Evolutionary conservation across 192 early-diverging fungal genomes (phyloP).

Genomic region (Backusella macrospora): DNA sequence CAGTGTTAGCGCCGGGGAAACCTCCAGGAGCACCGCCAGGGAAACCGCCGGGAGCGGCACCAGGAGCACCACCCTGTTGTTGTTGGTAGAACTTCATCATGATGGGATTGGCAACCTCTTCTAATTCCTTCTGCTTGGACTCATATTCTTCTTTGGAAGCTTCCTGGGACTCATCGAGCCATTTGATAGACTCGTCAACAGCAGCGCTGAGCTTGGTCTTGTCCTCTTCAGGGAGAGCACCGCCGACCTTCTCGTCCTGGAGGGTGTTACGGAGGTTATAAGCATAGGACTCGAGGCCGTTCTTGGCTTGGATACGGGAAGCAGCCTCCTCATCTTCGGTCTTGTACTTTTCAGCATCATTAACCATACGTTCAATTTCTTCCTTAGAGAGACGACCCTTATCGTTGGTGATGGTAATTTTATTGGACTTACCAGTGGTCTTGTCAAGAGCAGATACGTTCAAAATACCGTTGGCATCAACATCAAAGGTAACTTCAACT

Average conservation of each 20-base stretch:
- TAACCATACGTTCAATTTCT: slow-evolving; percentile 96
- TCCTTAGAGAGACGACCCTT: slow-evolving; percentile 95
- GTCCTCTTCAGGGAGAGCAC: slow-evolving; percentile 82
- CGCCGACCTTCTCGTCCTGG: slow-evolving; percentile 82
- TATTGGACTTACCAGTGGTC: slow-evolving; percentile 92
- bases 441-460: slow-evolving; percentile 95
- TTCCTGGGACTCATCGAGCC: slow-evolving; percentile 89
- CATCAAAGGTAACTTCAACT: slow-evolving; percentile 96
- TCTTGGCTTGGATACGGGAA: slow-evolving; percentile 87
- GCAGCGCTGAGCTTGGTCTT: slow-evolving; percentile 93
- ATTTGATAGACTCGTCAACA: too few species aligned
- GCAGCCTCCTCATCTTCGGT: slow-evolving; percentile 96
- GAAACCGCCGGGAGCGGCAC: slow-evolving; percentile 25
- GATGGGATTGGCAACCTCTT: slow-evolving; percentile 92
- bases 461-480: slow-evolving; percentile 97
- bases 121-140: slow-evolving; percentile 86
- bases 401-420: slow-evolving; percentile 99
- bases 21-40: slow-evolving; percentile 31
- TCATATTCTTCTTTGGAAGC: slow-evolving; percentile 95
- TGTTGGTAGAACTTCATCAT: slow-evolving; percentile 91
- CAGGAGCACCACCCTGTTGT: slow-evolving; percentile 51
- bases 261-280: slow-evolving; percentile 98
- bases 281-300: slow-evolving; percentile 96
- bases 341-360: slow-evolving; percentile 85
- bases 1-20: slow-evolving; percentile 8